Conservation (phyloP, 2,329 filamentous ascomycete genomes). For the Fusarium continuum region DNA sequence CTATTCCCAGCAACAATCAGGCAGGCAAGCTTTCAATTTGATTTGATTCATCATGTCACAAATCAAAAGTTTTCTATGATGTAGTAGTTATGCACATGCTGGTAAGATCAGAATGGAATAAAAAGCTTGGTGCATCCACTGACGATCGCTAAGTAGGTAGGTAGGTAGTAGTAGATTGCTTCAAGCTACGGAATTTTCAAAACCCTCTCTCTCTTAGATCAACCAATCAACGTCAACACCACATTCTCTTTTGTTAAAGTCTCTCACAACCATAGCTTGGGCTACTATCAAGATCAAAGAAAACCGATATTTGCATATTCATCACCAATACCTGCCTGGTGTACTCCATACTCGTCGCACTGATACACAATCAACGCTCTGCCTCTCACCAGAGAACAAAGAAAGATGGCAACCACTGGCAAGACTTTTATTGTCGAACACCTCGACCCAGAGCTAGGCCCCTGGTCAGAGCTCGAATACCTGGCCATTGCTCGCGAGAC, state of each 20-base stretch:
- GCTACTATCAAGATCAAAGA: conserved; percentile 1
- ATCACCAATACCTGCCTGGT: conserved; percentile 14
- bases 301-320: conserved; percentile 8
- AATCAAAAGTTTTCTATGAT: neutral
- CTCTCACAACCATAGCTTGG: conserved; percentile 1
- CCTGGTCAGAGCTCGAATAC: conserved; percentile 96
- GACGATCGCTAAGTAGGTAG: conserved; percentile 21
- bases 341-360: conserved; percentile 1
- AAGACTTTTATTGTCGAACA: conserved; percentile 96
- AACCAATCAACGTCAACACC: conserved; percentile 23
- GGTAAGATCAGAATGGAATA: neutral
- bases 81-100: neutral
- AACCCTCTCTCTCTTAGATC: conserved; percentile 25
- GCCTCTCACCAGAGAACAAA: conserved; percentile 27
- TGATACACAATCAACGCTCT: conserved; percentile 3
- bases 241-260: conserved; percentile 19
- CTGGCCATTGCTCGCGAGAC: conserved; percentile 86
- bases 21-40: too few species aligned
- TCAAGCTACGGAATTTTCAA: conserved; percentile 32
- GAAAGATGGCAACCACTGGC: conserved; percentile 51
- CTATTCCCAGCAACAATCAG: too few species aligned
- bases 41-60: too few species aligned
- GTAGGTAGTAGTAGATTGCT: too few species aligned
- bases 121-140: conserved; percentile 19
- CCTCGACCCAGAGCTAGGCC: conserved; percentile 91